Conservation (phyloP, 2,329 filamentous ascomycete genomes). For the Kalaharituber pfeilii region DNA sequence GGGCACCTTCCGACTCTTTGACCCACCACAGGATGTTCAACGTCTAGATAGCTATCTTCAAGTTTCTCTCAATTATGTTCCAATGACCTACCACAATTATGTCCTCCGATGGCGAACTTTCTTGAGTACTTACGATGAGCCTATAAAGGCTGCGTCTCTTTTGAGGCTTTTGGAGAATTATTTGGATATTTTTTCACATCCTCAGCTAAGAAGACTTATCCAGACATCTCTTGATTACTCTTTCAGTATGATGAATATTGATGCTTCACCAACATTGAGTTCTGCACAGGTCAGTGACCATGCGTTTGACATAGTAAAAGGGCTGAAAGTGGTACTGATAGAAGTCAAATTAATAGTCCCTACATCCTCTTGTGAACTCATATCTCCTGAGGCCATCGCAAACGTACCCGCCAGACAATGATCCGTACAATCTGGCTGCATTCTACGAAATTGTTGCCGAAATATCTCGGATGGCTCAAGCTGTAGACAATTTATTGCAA, state of each 20-base stretch:
- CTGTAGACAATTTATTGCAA: slow-evolving; percentile 12
- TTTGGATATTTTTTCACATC: slow-evolving; percentile 6
- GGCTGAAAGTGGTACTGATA: slow-evolving; percentile 18
- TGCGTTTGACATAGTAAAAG: slow-evolving; percentile 13
- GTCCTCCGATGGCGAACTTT: slow-evolving; percentile 12
- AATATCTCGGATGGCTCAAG: slow-evolving; percentile 5
- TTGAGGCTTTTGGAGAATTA: slow-evolving; percentile 4
- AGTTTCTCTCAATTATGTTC: slow-evolving; percentile 31
- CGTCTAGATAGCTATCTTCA: slow-evolving; percentile 22
- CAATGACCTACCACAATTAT: slow-evolving; percentile 18
- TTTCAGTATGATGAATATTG: slow-evolving; percentile 3
- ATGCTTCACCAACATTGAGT: slow-evolving; percentile 21
- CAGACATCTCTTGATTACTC: slow-evolving; percentile 5
- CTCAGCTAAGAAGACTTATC: slow-evolving; percentile 5
- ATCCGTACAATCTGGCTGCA: background rate
- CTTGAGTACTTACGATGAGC: background rate
- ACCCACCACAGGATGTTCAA: slow-evolving; percentile 20
- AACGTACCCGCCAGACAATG: slow-evolving; percentile 18
- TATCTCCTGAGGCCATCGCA: slow-evolving; percentile 35
- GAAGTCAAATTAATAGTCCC: slow-evolving; percentile 28
- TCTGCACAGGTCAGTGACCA: slow-evolving; percentile 32
- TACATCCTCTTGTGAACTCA: slow-evolving; percentile 44
- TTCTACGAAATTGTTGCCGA: background rate
- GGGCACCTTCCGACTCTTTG: slow-evolving; percentile 16
- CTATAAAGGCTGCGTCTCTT: too few relatives aligned